A percentile compares a stretch with the other conserved stretches of the same genome.
phyloP scores from a whole-genome alignment of 345 rosid species.

The Euphorbia lathyris region DNA sequence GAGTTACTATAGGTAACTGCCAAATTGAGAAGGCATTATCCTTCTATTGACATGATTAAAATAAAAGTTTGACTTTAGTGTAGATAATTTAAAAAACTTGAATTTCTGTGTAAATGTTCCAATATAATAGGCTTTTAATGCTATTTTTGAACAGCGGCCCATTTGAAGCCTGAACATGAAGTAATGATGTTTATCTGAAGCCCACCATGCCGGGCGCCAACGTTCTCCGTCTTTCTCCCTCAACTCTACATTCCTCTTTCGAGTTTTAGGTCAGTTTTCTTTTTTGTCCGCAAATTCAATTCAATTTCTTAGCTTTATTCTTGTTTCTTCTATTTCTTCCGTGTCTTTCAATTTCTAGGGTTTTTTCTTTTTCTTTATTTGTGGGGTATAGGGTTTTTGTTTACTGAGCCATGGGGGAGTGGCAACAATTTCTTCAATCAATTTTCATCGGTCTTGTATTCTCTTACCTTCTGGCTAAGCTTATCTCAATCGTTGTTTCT shows the following conservation, averaged over 20 bases:
- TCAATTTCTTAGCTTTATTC: neutral
- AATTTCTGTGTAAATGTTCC: no score
- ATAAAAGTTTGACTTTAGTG: no score
- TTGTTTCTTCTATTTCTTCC: neutral
- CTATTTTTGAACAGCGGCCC: neutral
- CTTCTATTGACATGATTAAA: no score
- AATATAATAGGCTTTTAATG: no score
- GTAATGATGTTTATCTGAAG: neutral
- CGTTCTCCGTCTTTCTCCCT: neutral
- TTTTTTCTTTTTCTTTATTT: neutral
- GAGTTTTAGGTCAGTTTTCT: neutral
- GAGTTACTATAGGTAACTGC: no score
- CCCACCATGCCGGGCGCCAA: neutral
- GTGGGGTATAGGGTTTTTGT: slow-evolving; percentile 23
- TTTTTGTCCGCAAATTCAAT: neutral
- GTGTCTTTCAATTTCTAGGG: neutral
- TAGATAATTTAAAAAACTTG: no score
- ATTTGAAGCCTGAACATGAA: neutral
- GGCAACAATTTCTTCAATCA: slow-evolving; percentile 75
- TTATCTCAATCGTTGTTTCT: slow-evolving; percentile 76
- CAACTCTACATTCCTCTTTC: neutral
- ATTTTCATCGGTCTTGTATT: slow-evolving; percentile 69
- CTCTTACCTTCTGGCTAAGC: slow-evolving; percentile 88
- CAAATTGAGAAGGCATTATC: no score
- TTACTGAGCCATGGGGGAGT: slow-evolving; percentile 52